Evolutionary conservation across 1,284 basidiomycete species (phyloP), one percentile per base, ranked within the genome.

Genomic region (Ceratobasidium sp.): DNA sequence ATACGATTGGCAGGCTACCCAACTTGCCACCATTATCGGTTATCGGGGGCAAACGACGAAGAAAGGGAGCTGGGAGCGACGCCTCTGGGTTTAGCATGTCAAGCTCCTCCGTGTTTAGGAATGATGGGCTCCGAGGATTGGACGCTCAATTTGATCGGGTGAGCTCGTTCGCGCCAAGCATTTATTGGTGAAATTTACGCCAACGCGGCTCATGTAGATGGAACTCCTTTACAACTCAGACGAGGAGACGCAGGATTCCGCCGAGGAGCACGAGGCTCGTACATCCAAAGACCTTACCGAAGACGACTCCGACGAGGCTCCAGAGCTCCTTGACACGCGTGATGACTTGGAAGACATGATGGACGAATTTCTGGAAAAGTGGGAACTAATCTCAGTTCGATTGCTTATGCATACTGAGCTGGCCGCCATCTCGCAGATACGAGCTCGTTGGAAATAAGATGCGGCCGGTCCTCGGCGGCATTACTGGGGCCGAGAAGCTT

Each of bases 1-100:
- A 96, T 78, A 96, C 92, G 0, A 80, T 97, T 48, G 87, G 88
- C 2, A 84, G 84, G 1, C 81, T 96, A 6, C 90, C 89, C 12
- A 84, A 83, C 58, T 84, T 90, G 72, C 86, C 88, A 77, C 80
- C 74, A 76, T 79, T 80, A 73, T 79, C 83, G 75, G 89, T 94
- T 72, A 84, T 90, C 59, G 91, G 94, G 56, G 89, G 88, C 36
- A 92, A 91, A 83, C 85, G 87, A 77, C 84, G 89, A 76, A 84
- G 92, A 76, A 92, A 90, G 78, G 88, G 88, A 8, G 84, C 87
- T 36, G 0, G 93, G 91, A 53, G 67, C 28, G 90, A 94, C 76
- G 93, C 92, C 1, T 94, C 93, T 23, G 94, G 93, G 12, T 96
- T 95, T 83, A 94, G 91, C 79, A 98, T 99, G 96, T 96, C 92